Evolutionary conservation across 139 green algal genomes (phyloP), one percentile per base, ranked within the genome.

Genomic region (Zygnema circumcarinatum): DNA sequence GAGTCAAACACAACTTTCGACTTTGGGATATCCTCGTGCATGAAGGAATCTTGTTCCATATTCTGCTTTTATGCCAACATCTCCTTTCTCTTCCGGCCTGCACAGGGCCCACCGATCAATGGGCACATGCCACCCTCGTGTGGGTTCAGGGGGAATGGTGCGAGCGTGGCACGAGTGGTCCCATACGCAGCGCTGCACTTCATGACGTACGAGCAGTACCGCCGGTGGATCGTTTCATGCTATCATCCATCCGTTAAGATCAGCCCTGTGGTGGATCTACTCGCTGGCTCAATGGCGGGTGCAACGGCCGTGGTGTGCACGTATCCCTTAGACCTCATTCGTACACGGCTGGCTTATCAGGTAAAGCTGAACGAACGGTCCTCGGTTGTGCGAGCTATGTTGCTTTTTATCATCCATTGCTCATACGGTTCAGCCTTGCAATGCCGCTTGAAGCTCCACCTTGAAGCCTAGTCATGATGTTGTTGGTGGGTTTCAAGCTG

Each of bases 121-220:
- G 38, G 2, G 54, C 2, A 72, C 41, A 69, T 47, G 39, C 52
- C n/a, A 89, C 7, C 33, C 68, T 31, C 68, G 33, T 31, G 42
- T 36, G 75, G 74, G 86, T 81, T 69, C 93, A 96, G 92, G 76
- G 96, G 96, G 38, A 98, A 98, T 79, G 91, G 90, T 36, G 96
- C 96, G 29, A 95, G 89, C 67, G 95, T 98, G 32, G 83, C 95
- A 74, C 92, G 96, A 29, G 97, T 98, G 83, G 91, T 98, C 35
- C 96, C 96, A 0, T 98, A 98, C 84, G 92, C 95, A 0, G 94
- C 96, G 20, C 90, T 98, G 2, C 95, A 98, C 93, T 98, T 97
- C 84, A 89, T 91, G n/a, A 81, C 92, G 0, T 98, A 98, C 68
- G 96, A 98, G 92, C 91, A 93, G 31, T 97, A 95, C 90, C 87